A percentile compares a stretch with the other conserved stretches of the same genome.
Evolutionary conservation across 2,329 filamentous ascomycete genomes (phyloP).

Genomic region (Colletotrichum sp.): DNA sequence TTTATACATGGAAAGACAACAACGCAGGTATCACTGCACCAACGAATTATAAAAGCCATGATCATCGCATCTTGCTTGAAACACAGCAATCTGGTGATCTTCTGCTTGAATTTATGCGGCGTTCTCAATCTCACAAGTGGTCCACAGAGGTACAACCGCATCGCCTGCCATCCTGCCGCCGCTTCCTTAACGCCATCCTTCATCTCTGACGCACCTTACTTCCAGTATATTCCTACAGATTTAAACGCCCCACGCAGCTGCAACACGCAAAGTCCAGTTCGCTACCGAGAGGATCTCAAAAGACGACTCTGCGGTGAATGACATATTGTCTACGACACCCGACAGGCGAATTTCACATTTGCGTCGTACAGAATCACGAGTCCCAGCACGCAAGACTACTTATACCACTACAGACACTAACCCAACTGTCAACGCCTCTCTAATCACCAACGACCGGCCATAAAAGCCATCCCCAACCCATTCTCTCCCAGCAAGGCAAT

Average conservation of each 20-base stretch:
- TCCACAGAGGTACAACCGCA: accelerated
- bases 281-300: not conserved
- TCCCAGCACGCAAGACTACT: not conserved
- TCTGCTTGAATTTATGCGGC: not conserved
- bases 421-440: too few relatives aligned
- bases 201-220: not conserved
- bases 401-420: too few relatives aligned
- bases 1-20: not conserved
- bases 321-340: not conserved
- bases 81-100: not conserved
- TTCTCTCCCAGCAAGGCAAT: too few relatives aligned
- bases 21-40: not conserved
- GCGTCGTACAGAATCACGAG: not conserved
- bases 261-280: not conserved
- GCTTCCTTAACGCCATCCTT: accelerated
- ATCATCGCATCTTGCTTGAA: not conserved
- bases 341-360: accelerated
- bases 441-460: too few relatives aligned
- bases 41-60: not conserved
- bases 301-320: accelerated
- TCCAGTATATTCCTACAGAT: too few relatives aligned
- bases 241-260: accelerated
- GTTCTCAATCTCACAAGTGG: not conserved
- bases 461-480: too few relatives aligned
- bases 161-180: accelerated